Evolutionary conservation across 2,329 filamentous ascomycete genomes (phyloP).

Genomic region (Xylariaceae sp.): DNA sequence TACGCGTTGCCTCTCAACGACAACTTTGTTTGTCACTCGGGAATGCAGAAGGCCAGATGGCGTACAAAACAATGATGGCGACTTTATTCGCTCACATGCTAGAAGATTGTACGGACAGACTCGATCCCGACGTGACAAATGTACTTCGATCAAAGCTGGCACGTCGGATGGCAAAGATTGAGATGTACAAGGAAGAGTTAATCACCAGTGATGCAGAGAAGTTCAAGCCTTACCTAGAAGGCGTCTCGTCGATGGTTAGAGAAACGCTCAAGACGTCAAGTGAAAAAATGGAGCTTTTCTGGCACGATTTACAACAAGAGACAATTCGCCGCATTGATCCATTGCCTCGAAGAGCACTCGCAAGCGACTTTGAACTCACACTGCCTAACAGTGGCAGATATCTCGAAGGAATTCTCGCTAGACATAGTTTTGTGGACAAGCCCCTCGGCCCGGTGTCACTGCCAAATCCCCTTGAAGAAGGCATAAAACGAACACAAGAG

Average conservation of each 20-base stretch:
- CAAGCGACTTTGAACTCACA: slow-evolving; percentile 32
- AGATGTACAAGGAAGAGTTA: slow-evolving; percentile 29
- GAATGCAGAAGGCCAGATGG: slow-evolving; percentile 39
- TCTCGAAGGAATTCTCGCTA: slow-evolving; percentile 23
- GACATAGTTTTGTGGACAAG: background rate
- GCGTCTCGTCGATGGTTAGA: slow-evolving; percentile 28
- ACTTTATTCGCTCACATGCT: slow-evolving; percentile 47
- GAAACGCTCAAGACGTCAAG: slow-evolving; percentile 30
- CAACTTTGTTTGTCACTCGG: slow-evolving; percentile 44
- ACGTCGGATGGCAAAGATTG: slow-evolving; percentile 57
- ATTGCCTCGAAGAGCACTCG: slow-evolving; percentile 38
- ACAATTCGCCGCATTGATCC: slow-evolving; percentile 38
- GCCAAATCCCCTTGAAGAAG: slow-evolving; percentile 19
- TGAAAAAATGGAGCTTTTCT: slow-evolving; percentile 33
- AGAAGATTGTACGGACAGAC: slow-evolving; percentile 30
- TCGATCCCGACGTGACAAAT: slow-evolving; percentile 35
- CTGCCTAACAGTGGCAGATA: slow-evolving; percentile 41
- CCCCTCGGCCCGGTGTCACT: slow-evolving; percentile 10
- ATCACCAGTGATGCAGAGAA: background rate
- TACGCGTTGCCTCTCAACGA: slow-evolving; percentile 57
- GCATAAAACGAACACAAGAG: slow-evolving; percentile 23
- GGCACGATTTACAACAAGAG: slow-evolving; percentile 39
- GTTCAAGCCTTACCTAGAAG: slow-evolving; percentile 28
- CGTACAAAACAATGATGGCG: slow-evolving; percentile 60
- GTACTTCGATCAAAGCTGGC: slow-evolving; percentile 52